Conservation (phyloP, 495 filamentous ascomycete species). For the Cetradonia linearis region DNA sequence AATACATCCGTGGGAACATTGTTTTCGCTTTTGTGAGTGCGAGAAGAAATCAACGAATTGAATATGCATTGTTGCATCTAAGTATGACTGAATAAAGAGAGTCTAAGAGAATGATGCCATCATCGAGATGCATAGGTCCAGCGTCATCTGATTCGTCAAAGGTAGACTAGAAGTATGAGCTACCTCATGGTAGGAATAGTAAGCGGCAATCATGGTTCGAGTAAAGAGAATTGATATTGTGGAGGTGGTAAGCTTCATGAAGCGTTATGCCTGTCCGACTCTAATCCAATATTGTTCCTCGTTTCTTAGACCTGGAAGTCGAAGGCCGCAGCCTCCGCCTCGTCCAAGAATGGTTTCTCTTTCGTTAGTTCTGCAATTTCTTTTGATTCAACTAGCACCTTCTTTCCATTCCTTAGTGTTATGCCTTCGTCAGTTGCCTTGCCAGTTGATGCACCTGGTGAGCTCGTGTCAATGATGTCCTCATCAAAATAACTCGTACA, state of each 20-base stretch:
- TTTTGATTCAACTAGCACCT: constrained; percentile 9
- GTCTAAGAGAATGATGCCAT: not conserved
- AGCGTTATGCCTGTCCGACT: not conserved
- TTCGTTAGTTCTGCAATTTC: constrained; percentile 2
- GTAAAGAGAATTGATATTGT: not conserved
- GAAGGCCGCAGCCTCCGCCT: constrained; percentile 15
- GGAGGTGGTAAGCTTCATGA: not conserved
- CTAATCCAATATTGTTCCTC: not conserved
- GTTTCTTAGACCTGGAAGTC: constrained; percentile 4
- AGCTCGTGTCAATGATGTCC: constrained; percentile 14
- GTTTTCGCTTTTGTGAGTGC: not conserved
- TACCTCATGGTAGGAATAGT: not conserved
- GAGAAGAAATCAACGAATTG: not conserved
- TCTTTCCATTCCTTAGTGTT: not conserved
- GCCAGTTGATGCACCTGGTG: not conserved
- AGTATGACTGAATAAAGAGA: not conserved
- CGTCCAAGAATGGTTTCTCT: constrained; percentile 12
- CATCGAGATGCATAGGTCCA: not conserved
- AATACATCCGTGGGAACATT: not conserved
- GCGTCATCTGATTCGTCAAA: not conserved
- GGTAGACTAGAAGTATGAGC: not conserved
- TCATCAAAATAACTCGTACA: constrained; percentile 24
- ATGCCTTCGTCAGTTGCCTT: not conserved
- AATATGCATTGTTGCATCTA: not conserved
- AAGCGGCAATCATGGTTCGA: not conserved